Evolutionary conservation across 2,329 filamentous ascomycete species (phyloP).

Genomic region (Sordariomycetes sp.): DNA sequence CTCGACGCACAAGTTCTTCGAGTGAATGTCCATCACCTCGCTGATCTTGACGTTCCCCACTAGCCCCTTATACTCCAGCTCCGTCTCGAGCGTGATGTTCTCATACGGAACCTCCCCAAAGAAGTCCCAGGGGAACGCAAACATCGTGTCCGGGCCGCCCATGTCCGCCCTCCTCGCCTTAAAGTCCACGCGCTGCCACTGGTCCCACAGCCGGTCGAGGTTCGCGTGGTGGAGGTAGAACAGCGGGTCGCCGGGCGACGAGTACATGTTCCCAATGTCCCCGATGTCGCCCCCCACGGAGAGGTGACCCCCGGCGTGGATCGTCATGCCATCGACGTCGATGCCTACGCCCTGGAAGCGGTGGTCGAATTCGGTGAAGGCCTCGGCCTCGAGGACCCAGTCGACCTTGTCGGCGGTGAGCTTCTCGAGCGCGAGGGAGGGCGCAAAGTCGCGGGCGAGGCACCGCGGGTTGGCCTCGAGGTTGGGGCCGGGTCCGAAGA

Average conservation of each 20-base stretch:
- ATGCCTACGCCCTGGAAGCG: conserved; percentile 14
- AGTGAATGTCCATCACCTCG: conserved; percentile 1
- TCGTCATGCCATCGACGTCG: conserved; percentile 17
- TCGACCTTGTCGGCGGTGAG: background rate
- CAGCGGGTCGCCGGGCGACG: conserved; percentile 16
- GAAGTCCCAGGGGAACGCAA: conserved; percentile 8
- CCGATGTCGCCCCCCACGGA: conserved; percentile 22
- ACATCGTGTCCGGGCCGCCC: conserved; percentile 19
- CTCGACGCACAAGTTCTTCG: background rate
- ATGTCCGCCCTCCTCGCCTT: conserved; percentile 15
- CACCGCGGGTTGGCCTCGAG: conserved; percentile 30
- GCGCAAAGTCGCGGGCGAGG: conserved; percentile 20
- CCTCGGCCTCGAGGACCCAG: conserved; percentile 18
- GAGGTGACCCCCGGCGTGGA: conserved; percentile 28
- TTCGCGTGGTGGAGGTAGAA: conserved; percentile 19
- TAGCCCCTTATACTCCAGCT: conserved; percentile 2
- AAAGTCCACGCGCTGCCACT: conserved; percentile 20
- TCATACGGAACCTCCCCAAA: conserved; percentile 17
- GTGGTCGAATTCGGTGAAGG: conserved; percentile 23
- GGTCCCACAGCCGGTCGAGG: conserved; percentile 16
- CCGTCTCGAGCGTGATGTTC: conserved; percentile 19
- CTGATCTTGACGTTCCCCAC: background rate
- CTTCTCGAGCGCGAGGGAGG: conserved; percentile 12
- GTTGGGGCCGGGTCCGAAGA: conserved; percentile 16
- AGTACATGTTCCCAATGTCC: conserved; percentile 13